Conservation (phyloP, 2,329 filamentous ascomycete genomes). For the Onygenales sp. region DNA sequence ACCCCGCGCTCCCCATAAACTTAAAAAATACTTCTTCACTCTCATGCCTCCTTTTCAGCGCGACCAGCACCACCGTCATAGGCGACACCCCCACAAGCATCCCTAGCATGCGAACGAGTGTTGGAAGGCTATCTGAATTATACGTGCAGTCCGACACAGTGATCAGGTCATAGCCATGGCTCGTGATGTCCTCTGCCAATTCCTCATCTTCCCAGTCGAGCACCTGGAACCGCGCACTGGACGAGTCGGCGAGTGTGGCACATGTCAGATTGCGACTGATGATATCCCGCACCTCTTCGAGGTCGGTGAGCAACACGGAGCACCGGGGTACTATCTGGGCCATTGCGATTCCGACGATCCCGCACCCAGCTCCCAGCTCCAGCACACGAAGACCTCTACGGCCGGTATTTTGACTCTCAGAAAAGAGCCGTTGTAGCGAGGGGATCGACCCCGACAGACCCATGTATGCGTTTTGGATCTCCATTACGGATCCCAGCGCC, state of each 20-base stretch:
- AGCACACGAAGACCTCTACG: conserved; percentile 39
- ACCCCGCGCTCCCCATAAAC: conserved; percentile 39
- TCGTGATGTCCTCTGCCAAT: conserved; percentile 33
- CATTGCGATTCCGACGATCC: conserved; percentile 57
- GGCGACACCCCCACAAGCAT: conserved; percentile 41
- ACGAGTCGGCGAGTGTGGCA: conserved; percentile 33
- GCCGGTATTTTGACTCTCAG: conserved; percentile 13
- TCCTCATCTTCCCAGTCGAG: conserved; percentile 54
- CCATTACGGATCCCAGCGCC: conserved; percentile 47
- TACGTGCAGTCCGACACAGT: conserved; percentile 65
- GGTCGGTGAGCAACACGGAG: conserved; percentile 54
- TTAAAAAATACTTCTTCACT: conserved; percentile 59
- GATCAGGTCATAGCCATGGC: conserved; percentile 45
- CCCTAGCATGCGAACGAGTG: conserved; percentile 50
- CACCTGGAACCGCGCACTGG: conserved; percentile 38
- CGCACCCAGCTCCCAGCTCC: conserved; percentile 60
- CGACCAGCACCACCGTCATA: conserved; percentile 45
- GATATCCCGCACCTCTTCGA: conserved; percentile 55
- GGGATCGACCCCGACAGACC: conserved; percentile 16
- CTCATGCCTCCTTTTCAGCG: conserved; percentile 58
- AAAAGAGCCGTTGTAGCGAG: conserved; percentile 25
- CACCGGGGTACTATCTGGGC: conserved; percentile 43
- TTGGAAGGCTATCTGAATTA: conserved; percentile 57
- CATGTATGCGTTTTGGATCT: conserved; percentile 37
- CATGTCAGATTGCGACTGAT: conserved; percentile 45